Conservation (phyloP, 352 stramenopile genomes). For the Saprolegnia parasitica region DNA sequence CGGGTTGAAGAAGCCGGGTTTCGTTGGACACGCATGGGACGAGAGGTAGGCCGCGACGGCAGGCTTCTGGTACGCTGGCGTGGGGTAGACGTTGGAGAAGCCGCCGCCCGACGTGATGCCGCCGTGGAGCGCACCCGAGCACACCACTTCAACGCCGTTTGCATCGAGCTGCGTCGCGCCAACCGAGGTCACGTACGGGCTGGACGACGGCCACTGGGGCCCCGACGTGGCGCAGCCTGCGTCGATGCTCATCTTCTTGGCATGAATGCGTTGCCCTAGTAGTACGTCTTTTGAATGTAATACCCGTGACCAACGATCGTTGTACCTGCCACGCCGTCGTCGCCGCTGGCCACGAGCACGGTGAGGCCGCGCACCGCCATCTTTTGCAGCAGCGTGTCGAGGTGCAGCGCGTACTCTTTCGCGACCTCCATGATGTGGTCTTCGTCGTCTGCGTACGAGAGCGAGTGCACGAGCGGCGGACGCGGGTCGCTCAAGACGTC, state of each 20-base stretch:
- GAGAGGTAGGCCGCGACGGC: conserved; percentile 64
- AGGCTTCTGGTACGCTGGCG: conserved; percentile 63
- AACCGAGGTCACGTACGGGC: conserved; percentile 87
- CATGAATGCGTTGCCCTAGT: conserved; percentile 51
- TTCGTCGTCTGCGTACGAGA: conserved; percentile 88
- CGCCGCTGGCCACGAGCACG: conserved; percentile 78
- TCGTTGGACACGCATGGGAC: conserved; percentile 30
- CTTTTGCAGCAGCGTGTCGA: conserved; percentile 87
- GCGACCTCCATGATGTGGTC: conserved; percentile 76
- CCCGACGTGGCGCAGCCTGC: conserved; percentile 60
- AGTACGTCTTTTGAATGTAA: not conserved
- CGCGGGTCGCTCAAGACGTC: conserved; percentile 55
- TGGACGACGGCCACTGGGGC: conserved; percentile 69
- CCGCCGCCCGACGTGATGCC: conserved; percentile 83
- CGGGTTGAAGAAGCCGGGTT: conserved; percentile 51
- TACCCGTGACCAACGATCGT: not conserved
- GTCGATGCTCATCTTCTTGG: conserved; percentile 40
- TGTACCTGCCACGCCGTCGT: conserved; percentile 61
- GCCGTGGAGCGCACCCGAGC: conserved; percentile 55
- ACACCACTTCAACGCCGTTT: conserved; percentile 50
- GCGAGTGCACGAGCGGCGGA: conserved; percentile 80
- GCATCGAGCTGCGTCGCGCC: conserved; percentile 73
- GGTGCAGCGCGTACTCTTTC: conserved; percentile 50
- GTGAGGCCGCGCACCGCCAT: conserved; percentile 83
- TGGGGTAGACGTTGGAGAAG: conserved; percentile 80